Conservation (phyloP, 2,329 filamentous ascomycete species). For the Hymenoscyphus infarciens region DNA sequence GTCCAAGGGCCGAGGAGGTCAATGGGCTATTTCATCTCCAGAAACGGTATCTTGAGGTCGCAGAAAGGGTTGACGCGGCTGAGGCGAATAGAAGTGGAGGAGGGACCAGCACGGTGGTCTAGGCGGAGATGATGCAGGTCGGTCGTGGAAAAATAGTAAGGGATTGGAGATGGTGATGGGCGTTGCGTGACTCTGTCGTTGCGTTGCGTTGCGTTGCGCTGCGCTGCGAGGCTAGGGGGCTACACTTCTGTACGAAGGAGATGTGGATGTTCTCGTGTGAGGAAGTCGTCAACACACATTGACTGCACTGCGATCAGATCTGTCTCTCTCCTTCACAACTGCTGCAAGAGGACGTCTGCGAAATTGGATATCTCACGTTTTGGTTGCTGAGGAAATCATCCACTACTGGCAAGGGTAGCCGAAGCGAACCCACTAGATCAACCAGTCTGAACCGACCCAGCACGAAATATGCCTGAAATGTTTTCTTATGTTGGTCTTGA, state of each 20-base stretch:
- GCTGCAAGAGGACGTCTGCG: too few species aligned
- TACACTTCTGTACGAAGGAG: not conserved
- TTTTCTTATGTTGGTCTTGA: not conserved
- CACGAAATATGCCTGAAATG: not conserved
- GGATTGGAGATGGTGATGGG: not conserved
- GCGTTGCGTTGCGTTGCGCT: not conserved
- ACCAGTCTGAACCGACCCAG: not conserved
- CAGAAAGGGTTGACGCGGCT: not conserved
- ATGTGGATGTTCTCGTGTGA: not conserved
- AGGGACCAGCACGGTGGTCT: not conserved
- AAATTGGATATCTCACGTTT: too few species aligned
- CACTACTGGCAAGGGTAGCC: not conserved
- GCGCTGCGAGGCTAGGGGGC: not conserved
- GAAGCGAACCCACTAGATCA: not conserved
- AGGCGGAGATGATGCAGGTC: slow-evolving; percentile 3
- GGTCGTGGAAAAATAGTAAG: not conserved
- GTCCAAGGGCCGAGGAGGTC: slow-evolving; percentile 32
- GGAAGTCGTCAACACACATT: not conserved
- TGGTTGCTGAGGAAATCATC: not conserved
- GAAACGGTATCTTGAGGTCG: not conserved
- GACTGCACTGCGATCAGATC: too few species aligned
- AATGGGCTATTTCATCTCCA: slow-evolving; percentile 34
- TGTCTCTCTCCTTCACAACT: too few species aligned
- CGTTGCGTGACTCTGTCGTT: not conserved
- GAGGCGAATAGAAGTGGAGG: slow-evolving; percentile 1